Base-by-base conservation (phyloP, 2,329 filamentous ascomycete species). In the Fusarium temperatum region DNA sequence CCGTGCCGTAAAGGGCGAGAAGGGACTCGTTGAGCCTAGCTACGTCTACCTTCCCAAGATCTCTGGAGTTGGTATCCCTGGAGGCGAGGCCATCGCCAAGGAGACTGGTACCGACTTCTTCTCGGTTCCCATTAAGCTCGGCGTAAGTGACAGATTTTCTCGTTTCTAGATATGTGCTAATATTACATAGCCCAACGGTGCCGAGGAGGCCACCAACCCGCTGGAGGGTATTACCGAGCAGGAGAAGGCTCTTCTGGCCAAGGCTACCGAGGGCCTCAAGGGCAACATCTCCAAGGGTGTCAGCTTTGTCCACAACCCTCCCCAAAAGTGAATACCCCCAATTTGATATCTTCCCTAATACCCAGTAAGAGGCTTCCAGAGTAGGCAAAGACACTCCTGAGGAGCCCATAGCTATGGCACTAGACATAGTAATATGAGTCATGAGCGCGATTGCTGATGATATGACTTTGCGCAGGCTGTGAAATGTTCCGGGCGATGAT, bases 21-120 rank as follows among this genome's bases (percentile, higher is more conserved):
- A 94, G 87, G 94, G 94, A 75, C 93, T 99, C 78, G 88, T 98
- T 72, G 96, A 98, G 89, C 95, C 96, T 79, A 96, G 94, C 83
- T 99, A 93, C 85, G 92, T 99, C 86, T 98, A 98, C 88, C 93
- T 98, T 41, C 92, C 94, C 56, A 96, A 96, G 84, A 90, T 99
- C 57, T 86, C 93, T 62, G 96, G 96, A 72, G 96, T 96, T 56
- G 96, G 96, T 84, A 90, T 99, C 56, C 86, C 93, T 62, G 96
- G 96, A 72, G 96, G 96, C 81, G 93, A 96, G 61, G 94, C 90
- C 76, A 92, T 99, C 78, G 89, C 89, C 73, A 94, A 97, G 89
- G 90, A 92, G 81, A 94, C 92, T 71, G 95, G 95, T 77, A 85
- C 89, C 74, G 95, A 99, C 64, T 99, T 94, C 89, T 99, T 99